These are phyloP conservation scores for Helianthus annuus DNA, from an alignment of 129 eudicot species.

Conservation along the genomic window DNA sequence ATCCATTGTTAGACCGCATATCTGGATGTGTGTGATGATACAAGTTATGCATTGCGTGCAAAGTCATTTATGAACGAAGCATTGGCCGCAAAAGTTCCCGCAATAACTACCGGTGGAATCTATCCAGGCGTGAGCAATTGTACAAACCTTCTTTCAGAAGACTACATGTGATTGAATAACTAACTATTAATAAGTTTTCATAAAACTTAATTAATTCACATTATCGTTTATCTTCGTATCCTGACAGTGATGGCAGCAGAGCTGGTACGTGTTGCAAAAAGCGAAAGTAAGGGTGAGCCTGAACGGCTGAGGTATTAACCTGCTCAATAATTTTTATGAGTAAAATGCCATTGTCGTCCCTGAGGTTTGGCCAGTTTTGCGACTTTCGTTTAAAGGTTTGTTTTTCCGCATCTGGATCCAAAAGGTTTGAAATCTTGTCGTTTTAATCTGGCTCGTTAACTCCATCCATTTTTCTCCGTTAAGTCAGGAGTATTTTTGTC, in stretches of 20 bases:
- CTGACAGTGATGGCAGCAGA: conserved; percentile 97
- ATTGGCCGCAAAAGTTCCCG: conserved; percentile 77
- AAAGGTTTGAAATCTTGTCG: too few relatives aligned
- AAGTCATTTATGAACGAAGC: conserved; percentile 71
- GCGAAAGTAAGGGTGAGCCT: conserved; percentile 68
- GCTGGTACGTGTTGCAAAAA: conserved; percentile 84
- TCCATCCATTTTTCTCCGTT: too few relatives aligned
- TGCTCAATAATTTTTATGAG: not conserved
- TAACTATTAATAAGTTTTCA: too few relatives aligned
- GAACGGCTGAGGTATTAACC: conserved; percentile 71
- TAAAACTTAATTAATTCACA: not conserved
- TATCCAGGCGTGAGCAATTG: conserved; percentile 99
- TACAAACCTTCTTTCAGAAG: conserved; percentile 22
- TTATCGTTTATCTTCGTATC: not conserved
- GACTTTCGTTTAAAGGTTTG: too few relatives aligned
- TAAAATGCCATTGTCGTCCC: too few relatives aligned
- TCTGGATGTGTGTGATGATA: conserved; percentile 94
- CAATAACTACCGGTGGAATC: conserved; percentile 94
- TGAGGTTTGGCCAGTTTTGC: too few relatives aligned
- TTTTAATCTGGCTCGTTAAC: too few relatives aligned
- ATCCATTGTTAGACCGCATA: conserved; percentile 71
- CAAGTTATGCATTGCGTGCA: conserved; percentile 75
- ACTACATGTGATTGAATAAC: conserved; percentile 3
- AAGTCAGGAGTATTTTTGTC: too few relatives aligned
- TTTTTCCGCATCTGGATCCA: too few relatives aligned